Conservation (phyloP, 768 basidiomycete species). For the Leccinellum albellum region DNA sequence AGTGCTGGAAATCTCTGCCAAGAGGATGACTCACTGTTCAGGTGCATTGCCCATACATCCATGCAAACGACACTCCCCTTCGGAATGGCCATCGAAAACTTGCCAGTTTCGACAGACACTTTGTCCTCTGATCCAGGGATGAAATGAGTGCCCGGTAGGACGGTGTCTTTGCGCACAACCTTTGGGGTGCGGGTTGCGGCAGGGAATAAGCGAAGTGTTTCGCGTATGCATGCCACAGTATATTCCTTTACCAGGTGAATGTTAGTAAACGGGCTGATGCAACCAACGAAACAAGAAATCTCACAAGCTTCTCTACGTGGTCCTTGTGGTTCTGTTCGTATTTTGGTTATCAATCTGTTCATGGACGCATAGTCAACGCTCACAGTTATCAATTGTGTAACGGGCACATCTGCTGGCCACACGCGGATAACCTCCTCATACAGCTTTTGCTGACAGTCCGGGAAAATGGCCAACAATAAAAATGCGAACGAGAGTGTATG, state of each 20-base stretch:
- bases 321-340: constrained; percentile 38
- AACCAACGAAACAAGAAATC: neutral
- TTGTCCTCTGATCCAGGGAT: constrained; percentile 16
- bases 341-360: neutral
- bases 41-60: constrained; percentile 42
- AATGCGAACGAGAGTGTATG: constrained; percentile 44
- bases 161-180: constrained; percentile 32
- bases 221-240: constrained; percentile 40
- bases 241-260: constrained; percentile 34
- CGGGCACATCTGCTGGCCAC: constrained; percentile 38
- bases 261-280: neutral
- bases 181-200: constrained; percentile 36
- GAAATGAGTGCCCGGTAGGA: constrained; percentile 35
- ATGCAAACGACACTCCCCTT: constrained; percentile 38
- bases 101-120: constrained; percentile 22
- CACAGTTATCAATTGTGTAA: constrained; percentile 27
- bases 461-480: constrained; percentile 45
- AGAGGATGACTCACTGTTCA: constrained; percentile 38
- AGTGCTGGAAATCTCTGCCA: neutral
- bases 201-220: constrained; percentile 44
- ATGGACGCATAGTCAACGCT: neutral
- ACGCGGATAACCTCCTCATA: constrained; percentile 38
- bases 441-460: constrained; percentile 45
- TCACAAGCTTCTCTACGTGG: constrained; percentile 35
- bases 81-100: constrained; percentile 34